phyloP scores from a whole-genome alignment of 176 grass and related monocot species.

The Alopecurus myosuroides region DNA sequence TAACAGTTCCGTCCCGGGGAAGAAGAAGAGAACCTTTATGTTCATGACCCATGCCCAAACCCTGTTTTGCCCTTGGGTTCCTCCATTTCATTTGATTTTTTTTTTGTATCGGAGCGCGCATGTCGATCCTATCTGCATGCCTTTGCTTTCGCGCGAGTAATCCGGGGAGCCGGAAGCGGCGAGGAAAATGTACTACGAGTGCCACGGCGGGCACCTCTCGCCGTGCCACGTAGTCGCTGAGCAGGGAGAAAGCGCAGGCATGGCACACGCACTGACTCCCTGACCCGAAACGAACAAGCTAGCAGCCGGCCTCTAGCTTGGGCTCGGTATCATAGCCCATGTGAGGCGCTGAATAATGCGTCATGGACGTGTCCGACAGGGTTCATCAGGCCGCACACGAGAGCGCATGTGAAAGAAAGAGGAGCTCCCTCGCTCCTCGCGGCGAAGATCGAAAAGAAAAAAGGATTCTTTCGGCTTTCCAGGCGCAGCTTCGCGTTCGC shows the following conservation, averaged over 20 bases:
- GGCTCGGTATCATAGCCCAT: background rate
- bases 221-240: background rate
- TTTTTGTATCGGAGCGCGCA: too few species aligned
- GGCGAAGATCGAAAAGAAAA: background rate
- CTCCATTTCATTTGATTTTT: too few species aligned
- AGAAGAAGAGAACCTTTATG: too few species aligned
- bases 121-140: too few species aligned
- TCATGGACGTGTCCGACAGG: constrained; percentile 43
- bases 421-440: background rate
- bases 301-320: background rate
- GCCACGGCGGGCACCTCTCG: background rate
- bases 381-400: constrained; percentile 54
- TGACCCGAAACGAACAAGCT: background rate
- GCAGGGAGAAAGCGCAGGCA: background rate
- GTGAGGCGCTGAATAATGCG: constrained; percentile 28
- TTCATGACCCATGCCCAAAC: background rate
- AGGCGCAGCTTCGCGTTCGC: constrained; percentile 8
- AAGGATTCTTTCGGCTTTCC: constrained; percentile 24
- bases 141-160: background rate
- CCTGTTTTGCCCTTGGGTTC: too few species aligned
- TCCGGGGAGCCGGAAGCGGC: background rate
- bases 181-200: background rate
- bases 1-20: too few species aligned
- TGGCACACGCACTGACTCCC: background rate
- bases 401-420: constrained; percentile 37